Conservation (phyloP, 352 stramenopile genomes). For the Pythium sp. region DNA sequence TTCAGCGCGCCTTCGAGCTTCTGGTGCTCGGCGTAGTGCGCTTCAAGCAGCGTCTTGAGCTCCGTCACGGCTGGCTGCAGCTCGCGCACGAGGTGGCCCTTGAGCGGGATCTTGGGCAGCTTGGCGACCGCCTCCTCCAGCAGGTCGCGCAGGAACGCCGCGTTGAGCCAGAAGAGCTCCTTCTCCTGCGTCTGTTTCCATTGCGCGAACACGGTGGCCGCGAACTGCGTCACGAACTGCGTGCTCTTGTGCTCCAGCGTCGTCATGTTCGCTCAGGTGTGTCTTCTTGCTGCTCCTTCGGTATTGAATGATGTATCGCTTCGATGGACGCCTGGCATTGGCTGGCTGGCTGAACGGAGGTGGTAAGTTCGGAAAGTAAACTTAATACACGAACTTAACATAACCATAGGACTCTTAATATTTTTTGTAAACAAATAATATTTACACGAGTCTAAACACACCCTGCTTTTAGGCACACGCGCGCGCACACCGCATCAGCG, state of each 20-base stretch:
- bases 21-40: constrained; percentile 29
- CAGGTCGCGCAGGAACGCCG: constrained; percentile 29
- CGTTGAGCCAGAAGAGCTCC: constrained; percentile 54
- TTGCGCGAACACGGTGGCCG: constrained; percentile 49
- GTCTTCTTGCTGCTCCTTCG: neutral
- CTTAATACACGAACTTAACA: no score
- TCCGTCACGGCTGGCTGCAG: constrained; percentile 23
- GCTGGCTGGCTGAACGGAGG: no score
- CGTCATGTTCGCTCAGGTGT: neutral
- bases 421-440: no score
- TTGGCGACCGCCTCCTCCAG: constrained; percentile 65
- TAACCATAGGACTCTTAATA: no score
- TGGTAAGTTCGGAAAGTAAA: no score
- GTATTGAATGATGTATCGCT: neutral
- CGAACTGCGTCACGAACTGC: constrained; percentile 62
- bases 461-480: no score
- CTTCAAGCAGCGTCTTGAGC: constrained; percentile 32
- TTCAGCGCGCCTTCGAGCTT: constrained; percentile 11
- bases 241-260: constrained; percentile 41
- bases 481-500: no score
- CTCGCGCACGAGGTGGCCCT: constrained; percentile 42
- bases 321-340: neutral
- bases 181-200: constrained; percentile 33
- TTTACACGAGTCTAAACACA: no score
- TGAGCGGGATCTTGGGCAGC: constrained; percentile 46